Evolutionary conservation across 1,284 basidiomycete species (phyloP), one percentile per base, ranked within the genome.

Genomic region (Peniophora sp.): DNA sequence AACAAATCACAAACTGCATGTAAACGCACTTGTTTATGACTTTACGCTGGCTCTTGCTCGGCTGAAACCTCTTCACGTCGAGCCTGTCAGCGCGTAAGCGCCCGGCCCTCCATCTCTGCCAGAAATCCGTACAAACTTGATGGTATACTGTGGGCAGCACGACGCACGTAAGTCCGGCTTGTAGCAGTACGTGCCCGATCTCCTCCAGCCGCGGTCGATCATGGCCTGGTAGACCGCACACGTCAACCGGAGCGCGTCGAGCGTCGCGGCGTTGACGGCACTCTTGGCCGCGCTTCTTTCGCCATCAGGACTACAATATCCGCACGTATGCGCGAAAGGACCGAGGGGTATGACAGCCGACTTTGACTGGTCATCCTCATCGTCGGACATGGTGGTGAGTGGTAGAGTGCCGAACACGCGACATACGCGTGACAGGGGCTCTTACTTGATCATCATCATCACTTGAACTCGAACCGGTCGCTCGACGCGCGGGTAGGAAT

Each of bases 131-230:
- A 62, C 69, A 48, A 58, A 89, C 80, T 81, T 87, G 65, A 97
- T 97, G 0, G 93, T 92, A 63, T 95, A 96, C 56, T 92, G 90
- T 0, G 93, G 91, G 64, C 95, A 97, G 64, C 95, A 97, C 3
- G 92, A 89, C 8, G 70, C 67, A 55, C 71, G 77, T 68, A 94
- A 74, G 64, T 95, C 83, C 2, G 93, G 92, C 58, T 91, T 92
- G 65, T 89, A 91, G 61, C 88, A 82, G 65, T 83, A 92, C 22
- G 71, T 74, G 60, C 92, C 92, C 47, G 88, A 91, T 53, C 93
- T 76, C 56, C 93, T 77, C 94, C 93, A 97, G 38, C 94, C 94
- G 32, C 84, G 74, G 66, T 95, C 84, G 55, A 96, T 85, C 79
- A 97, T 88, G 58, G 65, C 69, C 61, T 89, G 86, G 63, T 90